Evolutionary conservation across 2,329 filamentous ascomycete species (phyloP).

Genomic region (Trichoderma koningiopsis): DNA sequence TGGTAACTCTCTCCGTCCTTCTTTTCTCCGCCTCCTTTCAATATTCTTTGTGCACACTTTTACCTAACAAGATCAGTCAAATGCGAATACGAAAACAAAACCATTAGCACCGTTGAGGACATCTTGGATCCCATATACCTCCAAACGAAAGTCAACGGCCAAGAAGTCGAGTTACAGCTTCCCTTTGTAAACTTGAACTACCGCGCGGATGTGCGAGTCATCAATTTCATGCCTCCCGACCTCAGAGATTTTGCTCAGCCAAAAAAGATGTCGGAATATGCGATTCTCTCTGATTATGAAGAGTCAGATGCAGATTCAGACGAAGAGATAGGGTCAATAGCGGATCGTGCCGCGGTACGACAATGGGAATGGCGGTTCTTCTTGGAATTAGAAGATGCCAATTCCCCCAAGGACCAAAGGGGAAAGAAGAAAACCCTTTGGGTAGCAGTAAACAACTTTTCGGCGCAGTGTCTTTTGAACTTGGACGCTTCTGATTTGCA

Average conservation of each 20-base stretch:
- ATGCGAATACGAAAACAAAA: slow-evolving; percentile 47
- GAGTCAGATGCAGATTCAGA: slow-evolving; percentile 30
- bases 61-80: slow-evolving; percentile 40
- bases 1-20: slow-evolving; percentile 20
- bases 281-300: slow-evolving; percentile 50
- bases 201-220: slow-evolving; percentile 69
- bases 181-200: slow-evolving; percentile 78
- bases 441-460: slow-evolving; percentile 65
- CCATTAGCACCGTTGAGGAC: slow-evolving; percentile 41
- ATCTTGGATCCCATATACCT: slow-evolving; percentile 46
- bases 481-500: slow-evolving; percentile 59
- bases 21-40: not conserved
- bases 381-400: slow-evolving; percentile 73
- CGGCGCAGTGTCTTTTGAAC: slow-evolving; percentile 51
- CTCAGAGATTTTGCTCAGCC: slow-evolving; percentile 70
- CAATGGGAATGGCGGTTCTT: slow-evolving; percentile 85
- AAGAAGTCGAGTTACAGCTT: slow-evolving; percentile 46
- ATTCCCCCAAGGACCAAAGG: slow-evolving; percentile 35
- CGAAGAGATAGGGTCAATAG: not conserved
- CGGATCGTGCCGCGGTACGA: not conserved
- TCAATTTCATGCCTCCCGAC: slow-evolving; percentile 74
- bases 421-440: slow-evolving; percentile 57
- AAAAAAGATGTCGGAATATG: slow-evolving; percentile 47
- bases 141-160: slow-evolving; percentile 46
- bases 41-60: not conserved